phyloP scores from a whole-genome alignment of 176 grass and related monocot genomes.

The Oryza coarctata region DNA sequence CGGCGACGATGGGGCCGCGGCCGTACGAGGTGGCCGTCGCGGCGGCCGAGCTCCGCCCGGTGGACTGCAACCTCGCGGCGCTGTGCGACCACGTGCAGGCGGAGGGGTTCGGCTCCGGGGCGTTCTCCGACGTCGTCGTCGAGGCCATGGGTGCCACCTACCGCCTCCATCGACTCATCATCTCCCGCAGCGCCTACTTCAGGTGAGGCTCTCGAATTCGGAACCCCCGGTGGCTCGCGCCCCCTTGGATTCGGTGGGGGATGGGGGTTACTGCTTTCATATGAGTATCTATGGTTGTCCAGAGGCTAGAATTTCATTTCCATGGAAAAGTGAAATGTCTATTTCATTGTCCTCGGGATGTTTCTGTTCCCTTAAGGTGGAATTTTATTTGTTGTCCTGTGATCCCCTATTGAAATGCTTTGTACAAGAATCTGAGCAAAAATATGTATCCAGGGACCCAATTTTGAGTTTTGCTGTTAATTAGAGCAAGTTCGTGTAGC shows the following conservation, averaged over 20 bases:
- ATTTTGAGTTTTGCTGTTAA: conserved; percentile 4
- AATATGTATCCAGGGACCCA: not conserved
- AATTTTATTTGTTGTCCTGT: not conserved
- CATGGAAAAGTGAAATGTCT: not conserved
- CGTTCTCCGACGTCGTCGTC: conserved; percentile 87
- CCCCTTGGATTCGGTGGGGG: not conserved
- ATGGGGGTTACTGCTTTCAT: not conserved
- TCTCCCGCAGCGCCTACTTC: conserved; percentile 97
- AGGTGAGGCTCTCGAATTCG: conserved; percentile 41
- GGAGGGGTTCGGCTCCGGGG: conserved; percentile 76
- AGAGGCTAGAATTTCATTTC: conserved; percentile 16
- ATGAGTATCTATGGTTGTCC: not conserved
- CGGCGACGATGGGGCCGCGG: conserved; percentile 8
- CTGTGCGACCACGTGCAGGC: conserved; percentile 91
- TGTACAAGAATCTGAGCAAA: not conserved
- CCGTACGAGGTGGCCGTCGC: conserved; percentile 53
- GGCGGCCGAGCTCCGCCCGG: conserved; percentile 54
- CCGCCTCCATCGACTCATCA: conserved; percentile 87
- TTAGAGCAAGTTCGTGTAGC: not conserved
- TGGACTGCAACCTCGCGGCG: conserved; percentile 86
- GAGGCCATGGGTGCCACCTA: conserved; percentile 91
- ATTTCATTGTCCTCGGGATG: not conserved
- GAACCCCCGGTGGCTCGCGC: no score
- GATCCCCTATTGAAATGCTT: not conserved
- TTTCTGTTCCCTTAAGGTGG: not conserved